A percentile compares a stretch with the other conserved stretches of the same genome.
phyloP scores from a whole-genome alignment of 768 basidiomycete genomes.

The Jaapia argillacea region DNA sequence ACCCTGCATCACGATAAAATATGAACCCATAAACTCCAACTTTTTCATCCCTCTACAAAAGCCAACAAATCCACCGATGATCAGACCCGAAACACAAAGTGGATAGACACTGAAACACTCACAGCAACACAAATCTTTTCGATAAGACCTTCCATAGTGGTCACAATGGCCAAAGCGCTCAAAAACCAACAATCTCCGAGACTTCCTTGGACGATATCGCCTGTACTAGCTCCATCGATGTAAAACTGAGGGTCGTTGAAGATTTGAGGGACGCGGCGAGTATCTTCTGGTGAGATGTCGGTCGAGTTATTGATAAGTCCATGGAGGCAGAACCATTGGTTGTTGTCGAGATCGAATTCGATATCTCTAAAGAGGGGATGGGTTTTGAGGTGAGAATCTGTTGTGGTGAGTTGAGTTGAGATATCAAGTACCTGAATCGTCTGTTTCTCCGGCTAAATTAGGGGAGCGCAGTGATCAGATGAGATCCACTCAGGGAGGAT shows the following conservation, averaged over 20 bases:
- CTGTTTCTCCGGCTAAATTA: neutral
- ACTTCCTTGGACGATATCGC: neutral
- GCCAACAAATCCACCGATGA: neutral
- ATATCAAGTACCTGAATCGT: neutral
- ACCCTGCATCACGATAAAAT: slow-evolving; percentile 17
- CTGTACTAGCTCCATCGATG: neutral
- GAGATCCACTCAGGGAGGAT: neutral
- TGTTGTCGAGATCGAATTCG: slow-evolving; percentile 43
- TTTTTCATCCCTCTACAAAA: slow-evolving; percentile 10
- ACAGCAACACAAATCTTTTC: slow-evolving; percentile 20
- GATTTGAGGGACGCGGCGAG: slow-evolving; percentile 38
- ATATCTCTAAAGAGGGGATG: slow-evolving; percentile 28
- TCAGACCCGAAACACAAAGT: neutral
- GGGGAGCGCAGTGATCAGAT: neutral
- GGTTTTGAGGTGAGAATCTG: neutral
- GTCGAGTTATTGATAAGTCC: slow-evolving; percentile 22
- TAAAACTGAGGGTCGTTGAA: slow-evolving; percentile 32
- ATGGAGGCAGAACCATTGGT: slow-evolving; percentile 28
- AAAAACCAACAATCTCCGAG: slow-evolving; percentile 21
- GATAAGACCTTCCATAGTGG: slow-evolving; percentile 13
- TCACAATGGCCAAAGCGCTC: slow-evolving; percentile 13
- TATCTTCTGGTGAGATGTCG: slow-evolving; percentile 22
- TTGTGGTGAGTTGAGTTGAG: too few relatives aligned
- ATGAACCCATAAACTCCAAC: slow-evolving; percentile 20
- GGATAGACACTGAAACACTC: slow-evolving; percentile 5